Conservation (phyloP, 345 rosid species). For the Gossypium stocksii region DNA sequence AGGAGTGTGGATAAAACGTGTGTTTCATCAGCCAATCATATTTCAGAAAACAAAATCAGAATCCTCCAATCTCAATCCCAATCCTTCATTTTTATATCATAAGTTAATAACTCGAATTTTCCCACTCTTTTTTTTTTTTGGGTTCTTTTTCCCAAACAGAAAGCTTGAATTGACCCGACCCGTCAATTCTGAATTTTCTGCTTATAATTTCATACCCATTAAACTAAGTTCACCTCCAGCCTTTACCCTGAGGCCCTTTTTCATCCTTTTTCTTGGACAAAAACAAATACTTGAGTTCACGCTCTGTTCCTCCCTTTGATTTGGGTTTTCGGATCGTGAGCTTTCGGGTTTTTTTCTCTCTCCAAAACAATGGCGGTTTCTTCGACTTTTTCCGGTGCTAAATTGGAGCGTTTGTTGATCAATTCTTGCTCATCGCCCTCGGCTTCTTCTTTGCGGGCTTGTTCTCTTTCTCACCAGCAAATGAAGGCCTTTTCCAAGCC, state of each 20-base stretch:
- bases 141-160: background rate
- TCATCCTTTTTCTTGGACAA: background rate
- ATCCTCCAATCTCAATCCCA: slow-evolving; percentile 10
- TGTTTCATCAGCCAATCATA: slow-evolving; percentile 56
- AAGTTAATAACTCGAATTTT: background rate
- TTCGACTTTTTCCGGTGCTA: slow-evolving; percentile 33
- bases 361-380: slow-evolving; percentile 39
- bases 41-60: slow-evolving; percentile 20
- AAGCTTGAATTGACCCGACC: background rate
- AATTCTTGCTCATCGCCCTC: slow-evolving; percentile 31
- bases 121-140: slow-evolving; percentile 21
- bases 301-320: background rate
- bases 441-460: slow-evolving; percentile 25
- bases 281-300: background rate
- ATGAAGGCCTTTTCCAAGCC: slow-evolving; percentile 25
- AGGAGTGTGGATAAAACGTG: slow-evolving; percentile 70
- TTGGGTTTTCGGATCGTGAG: slow-evolving; percentile 6
- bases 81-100: background rate
- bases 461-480: slow-evolving; percentile 29
- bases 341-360: background rate
- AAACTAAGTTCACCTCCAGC: background rate
- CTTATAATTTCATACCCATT: background rate
- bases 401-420: slow-evolving; percentile 37
- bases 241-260: background rate
- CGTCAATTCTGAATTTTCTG: background rate